These are phyloP conservation scores for Smallanthus sonchifolius DNA, from an alignment of 129 eudicot genomes.

Conservation along the genomic window DNA sequence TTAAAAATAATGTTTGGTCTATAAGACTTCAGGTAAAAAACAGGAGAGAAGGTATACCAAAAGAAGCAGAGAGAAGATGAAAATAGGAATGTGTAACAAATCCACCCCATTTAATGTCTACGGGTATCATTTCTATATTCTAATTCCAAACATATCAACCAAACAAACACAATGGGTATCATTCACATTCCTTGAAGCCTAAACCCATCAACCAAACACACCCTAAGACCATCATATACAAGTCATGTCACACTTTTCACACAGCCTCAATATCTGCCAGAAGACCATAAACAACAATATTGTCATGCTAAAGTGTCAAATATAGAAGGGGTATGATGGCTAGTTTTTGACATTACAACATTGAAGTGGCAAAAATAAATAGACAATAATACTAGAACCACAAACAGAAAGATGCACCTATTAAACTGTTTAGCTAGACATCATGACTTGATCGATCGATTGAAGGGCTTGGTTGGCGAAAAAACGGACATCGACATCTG, in stretches of 20 bases:
- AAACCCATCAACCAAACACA: neutral
- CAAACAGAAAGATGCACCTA: constrained; percentile 9
- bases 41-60: no score
- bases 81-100: no score
- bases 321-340: neutral
- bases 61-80: no score
- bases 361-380: constrained; percentile 8
- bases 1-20: no score
- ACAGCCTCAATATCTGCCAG: neutral
- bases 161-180: no score
- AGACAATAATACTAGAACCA: constrained; percentile 10
- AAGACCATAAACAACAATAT: neutral
- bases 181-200: neutral
- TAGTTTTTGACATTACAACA: constrained; percentile 21
- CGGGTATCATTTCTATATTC: no score
- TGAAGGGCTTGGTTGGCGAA: constrained; percentile 95
- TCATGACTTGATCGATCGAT: constrained; percentile 76
- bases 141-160: no score
- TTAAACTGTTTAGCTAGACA: constrained; percentile 55
- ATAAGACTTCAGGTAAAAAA: no score
- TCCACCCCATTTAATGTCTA: no score
- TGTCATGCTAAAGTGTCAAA: neutral
- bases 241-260: neutral
- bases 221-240: neutral
- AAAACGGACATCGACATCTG: constrained; percentile 95